Percentiles rank a stretch among this genome's conserved stretches.
These are phyloP conservation scores for Crithidia bombi DNA, from an alignment of 208 protist species.

Conservation along the genomic window DNA sequence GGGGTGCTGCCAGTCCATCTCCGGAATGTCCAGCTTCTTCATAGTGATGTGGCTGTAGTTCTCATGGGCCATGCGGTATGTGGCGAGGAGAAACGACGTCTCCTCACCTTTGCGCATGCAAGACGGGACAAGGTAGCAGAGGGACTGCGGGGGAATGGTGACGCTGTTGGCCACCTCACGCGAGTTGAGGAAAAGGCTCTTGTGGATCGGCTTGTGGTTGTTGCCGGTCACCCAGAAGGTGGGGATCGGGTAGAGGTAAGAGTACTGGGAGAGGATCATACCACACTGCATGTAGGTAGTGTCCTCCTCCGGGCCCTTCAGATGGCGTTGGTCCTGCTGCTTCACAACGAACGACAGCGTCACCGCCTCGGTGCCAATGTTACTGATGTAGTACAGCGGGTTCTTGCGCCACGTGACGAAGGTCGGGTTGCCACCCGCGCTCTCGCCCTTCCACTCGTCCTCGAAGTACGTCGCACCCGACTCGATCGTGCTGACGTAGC, in stretches of 20 bases:
- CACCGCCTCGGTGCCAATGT: conserved; percentile 47
- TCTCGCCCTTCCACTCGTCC: conserved; percentile 62
- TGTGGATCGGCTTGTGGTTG: conserved; percentile 75
- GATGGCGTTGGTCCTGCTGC: conserved; percentile 72
- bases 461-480: conserved; percentile 53
- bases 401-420: conserved; percentile 79
- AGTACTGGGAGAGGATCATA: conserved; percentile 61
- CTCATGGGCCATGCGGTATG: conserved; percentile 45
- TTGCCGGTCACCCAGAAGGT: conserved; percentile 79
- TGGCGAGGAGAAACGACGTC: conserved; percentile 52
- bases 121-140: conserved; percentile 77
- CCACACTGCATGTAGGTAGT: conserved; percentile 71
- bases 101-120: conserved; percentile 63
- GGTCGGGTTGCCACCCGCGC: conserved; percentile 73
- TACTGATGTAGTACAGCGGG: conserved; percentile 75
- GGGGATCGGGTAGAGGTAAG: conserved; percentile 41
- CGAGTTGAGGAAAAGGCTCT: conserved; percentile 81
- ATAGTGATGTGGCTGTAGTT: conserved; percentile 58
- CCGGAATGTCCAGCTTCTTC: conserved; percentile 43
- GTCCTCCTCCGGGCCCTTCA: conserved; percentile 41
- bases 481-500: conserved; percentile 55
- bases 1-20: conserved; percentile 53
- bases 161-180: conserved; percentile 71
- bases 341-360: conserved; percentile 60
- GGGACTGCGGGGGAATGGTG: conserved; percentile 55